phyloP scores from a whole-genome alignment of 1,139 yeast species.

The Citeromyces hawaiiensis region DNA sequence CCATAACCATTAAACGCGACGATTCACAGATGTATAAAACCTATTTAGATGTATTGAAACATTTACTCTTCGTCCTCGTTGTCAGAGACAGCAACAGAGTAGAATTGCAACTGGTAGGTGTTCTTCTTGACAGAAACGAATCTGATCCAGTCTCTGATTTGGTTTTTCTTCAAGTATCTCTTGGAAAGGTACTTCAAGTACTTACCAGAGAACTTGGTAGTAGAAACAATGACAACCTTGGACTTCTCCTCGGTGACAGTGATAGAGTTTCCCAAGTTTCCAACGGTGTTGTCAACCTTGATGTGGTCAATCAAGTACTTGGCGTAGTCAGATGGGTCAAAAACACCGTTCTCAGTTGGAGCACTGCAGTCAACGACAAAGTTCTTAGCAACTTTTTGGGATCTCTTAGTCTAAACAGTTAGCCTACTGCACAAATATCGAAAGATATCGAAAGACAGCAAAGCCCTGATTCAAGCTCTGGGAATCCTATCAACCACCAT shows the following conservation, averaged over 20 bases:
- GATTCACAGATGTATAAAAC: neutral
- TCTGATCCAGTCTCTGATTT: constrained; percentile 99
- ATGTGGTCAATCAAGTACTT: constrained; percentile 98
- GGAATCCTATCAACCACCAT: neutral
- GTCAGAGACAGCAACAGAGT: constrained; percentile 93
- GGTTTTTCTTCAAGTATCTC: constrained; percentile 99
- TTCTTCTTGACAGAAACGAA: constrained; percentile 93
- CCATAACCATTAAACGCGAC: neutral
- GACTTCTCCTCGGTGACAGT: constrained; percentile 76
- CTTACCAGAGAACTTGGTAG: constrained; percentile 98
- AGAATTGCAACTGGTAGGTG: constrained; percentile 97
- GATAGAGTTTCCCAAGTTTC: constrained; percentile 95
- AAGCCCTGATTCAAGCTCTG: constrained; percentile 1
- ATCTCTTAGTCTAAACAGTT: constrained; percentile 17
- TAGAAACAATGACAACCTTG: constrained; percentile 74
- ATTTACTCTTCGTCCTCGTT: constrained; percentile 84
- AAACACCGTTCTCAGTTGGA: constrained; percentile 95
- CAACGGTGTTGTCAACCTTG: constrained; percentile 94
- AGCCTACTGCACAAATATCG: constrained; percentile 1
- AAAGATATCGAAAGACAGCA: neutral
- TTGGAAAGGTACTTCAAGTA: constrained; percentile 98
- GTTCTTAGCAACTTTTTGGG: constrained; percentile 56
- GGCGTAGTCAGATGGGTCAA: constrained; percentile 95
- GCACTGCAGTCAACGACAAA: constrained; percentile 95
- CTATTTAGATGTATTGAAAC: constrained; percentile 8